Conservation (phyloP, 2,329 filamentous ascomycete genomes). For the Diplodia scrobiculata region DNA sequence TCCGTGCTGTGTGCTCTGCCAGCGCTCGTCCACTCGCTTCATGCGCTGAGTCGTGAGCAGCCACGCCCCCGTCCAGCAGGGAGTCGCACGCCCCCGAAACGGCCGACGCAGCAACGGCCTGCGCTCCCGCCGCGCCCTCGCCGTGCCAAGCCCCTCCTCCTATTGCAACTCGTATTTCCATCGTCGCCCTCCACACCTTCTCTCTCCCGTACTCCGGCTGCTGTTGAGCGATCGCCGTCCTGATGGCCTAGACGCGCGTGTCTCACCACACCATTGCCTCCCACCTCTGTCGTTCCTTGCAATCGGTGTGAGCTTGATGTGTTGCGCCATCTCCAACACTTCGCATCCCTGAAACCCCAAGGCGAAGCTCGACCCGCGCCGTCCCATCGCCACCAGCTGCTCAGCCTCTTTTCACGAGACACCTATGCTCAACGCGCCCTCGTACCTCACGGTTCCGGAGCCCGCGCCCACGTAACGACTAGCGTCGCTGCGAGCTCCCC, state of each 20-base stretch:
- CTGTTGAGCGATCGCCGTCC: constrained; percentile 24
- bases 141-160: constrained; percentile 20
- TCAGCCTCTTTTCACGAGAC: constrained; percentile 25
- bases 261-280: constrained; percentile 28
- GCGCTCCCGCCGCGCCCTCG: constrained; percentile 17
- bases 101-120: constrained; percentile 24
- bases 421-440: constrained; percentile 27
- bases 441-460: constrained; percentile 16
- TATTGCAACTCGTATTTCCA: constrained; percentile 27
- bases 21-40: constrained; percentile 13
- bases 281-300: constrained; percentile 23
- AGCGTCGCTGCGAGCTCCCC: constrained; percentile 8
- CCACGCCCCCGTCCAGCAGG: constrained; percentile 16
- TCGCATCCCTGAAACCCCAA: constrained; percentile 28
- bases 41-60: constrained; percentile 22
- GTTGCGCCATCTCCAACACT: constrained; percentile 23
- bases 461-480: constrained; percentile 24
- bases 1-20: constrained; percentile 12
- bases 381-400: constrained; percentile 28
- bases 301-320: constrained; percentile 27
- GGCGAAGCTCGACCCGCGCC: constrained; percentile 28
- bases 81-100: constrained; percentile 25
- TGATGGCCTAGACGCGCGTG: constrained; percentile 23
- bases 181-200: constrained; percentile 5
- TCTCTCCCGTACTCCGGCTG: constrained; percentile 9